A percentile compares a stretch with the other conserved stretches of the same genome.
Evolutionary conservation across 768 basidiomycete genomes (phyloP).

Genomic region (Cystobasidium ongulense): DNA sequence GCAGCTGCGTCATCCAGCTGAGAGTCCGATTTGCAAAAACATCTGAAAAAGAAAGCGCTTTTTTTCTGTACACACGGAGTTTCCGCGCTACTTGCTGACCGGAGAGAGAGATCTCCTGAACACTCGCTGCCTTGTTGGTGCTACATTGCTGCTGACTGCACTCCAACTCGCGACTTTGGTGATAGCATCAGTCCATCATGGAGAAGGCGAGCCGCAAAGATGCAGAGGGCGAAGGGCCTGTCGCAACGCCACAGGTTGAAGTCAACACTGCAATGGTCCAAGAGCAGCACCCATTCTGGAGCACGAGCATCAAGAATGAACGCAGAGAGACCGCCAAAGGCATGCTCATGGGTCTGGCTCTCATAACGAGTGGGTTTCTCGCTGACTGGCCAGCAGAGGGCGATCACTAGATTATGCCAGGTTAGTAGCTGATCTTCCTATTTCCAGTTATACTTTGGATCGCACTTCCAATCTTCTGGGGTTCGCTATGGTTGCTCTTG

Average conservation of each 20-base stretch:
- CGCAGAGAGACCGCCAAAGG: constrained; percentile 2
- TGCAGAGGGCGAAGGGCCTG: background rate
- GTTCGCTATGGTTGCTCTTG: constrained; percentile 35
- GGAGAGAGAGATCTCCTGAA: too few species aligned
- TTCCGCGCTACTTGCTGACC: background rate
- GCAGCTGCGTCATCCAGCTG: background rate
- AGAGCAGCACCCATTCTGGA: constrained; percentile 12
- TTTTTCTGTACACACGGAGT: too few species aligned
- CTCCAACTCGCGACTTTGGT: background rate
- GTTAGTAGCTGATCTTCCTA: background rate
- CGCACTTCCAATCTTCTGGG: constrained; percentile 43
- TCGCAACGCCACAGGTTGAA: background rate
- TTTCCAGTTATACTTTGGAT: constrained; percentile 27
- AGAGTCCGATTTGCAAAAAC: background rate
- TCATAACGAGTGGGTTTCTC: constrained; percentile 9
- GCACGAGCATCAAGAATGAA: background rate
- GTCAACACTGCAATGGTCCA: background rate
- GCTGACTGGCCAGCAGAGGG: background rate
- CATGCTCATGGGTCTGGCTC: background rate
- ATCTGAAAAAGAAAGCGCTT: background rate
- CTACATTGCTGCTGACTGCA: background rate
- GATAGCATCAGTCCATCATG: background rate
- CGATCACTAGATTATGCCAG: background rate
- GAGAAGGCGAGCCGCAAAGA: background rate
- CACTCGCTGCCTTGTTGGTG: too few species aligned